Percentiles rank a stretch among this genome's conserved stretches.
These are phyloP conservation scores for Backusella circina DNA, from an alignment of 192 early-diverging fungal species.

Conservation along the genomic window DNA sequence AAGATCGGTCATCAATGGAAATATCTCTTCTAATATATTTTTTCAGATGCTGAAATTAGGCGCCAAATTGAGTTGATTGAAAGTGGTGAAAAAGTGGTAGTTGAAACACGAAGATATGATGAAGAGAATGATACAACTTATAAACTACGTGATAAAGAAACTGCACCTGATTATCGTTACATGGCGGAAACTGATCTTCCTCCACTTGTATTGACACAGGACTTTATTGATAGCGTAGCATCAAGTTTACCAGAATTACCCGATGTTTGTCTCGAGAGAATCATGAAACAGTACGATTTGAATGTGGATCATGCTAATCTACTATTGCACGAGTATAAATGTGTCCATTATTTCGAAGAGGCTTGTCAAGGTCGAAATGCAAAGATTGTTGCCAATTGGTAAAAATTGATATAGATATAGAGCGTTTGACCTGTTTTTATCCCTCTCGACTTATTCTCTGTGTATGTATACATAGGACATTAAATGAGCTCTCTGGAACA, in stretches of 20 bases:
- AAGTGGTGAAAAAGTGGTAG: slow-evolving; percentile 45
- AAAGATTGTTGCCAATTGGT: slow-evolving; percentile 48
- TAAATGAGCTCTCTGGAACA: slow-evolving; percentile 57
- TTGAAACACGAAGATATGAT: slow-evolving; percentile 85
- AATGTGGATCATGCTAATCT: slow-evolving; percentile 52
- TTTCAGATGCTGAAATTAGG: slow-evolving; percentile 70
- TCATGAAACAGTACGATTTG: slow-evolving; percentile 59
- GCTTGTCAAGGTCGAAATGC: slow-evolving; percentile 35
- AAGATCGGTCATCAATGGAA: too few relatives aligned
- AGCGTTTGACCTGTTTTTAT: too few relatives aligned
- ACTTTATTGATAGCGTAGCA: slow-evolving; percentile 43
- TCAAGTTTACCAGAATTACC: slow-evolving; percentile 69
- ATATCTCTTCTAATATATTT: neutral
- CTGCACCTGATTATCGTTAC: slow-evolving; percentile 84
- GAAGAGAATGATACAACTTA: slow-evolving; percentile 58
- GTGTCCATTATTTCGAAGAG: slow-evolving; percentile 74
- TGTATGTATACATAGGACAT: slow-evolving; percentile 45
- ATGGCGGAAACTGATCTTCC: slow-evolving; percentile 85
- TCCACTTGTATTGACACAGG: slow-evolving; percentile 39
- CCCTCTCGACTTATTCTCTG: neutral
- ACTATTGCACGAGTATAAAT: slow-evolving; percentile 70
- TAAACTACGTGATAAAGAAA: slow-evolving; percentile 75
- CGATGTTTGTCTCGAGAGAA: slow-evolving; percentile 53
- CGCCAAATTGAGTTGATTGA: slow-evolving; percentile 68
- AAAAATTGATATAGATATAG: slow-evolving; percentile 14